Percentiles rank a stretch among this genome's conserved stretches.
phyloP scores from a whole-genome alignment of 352 stramenopile species.

The Globisporangium barbulae region DNA sequence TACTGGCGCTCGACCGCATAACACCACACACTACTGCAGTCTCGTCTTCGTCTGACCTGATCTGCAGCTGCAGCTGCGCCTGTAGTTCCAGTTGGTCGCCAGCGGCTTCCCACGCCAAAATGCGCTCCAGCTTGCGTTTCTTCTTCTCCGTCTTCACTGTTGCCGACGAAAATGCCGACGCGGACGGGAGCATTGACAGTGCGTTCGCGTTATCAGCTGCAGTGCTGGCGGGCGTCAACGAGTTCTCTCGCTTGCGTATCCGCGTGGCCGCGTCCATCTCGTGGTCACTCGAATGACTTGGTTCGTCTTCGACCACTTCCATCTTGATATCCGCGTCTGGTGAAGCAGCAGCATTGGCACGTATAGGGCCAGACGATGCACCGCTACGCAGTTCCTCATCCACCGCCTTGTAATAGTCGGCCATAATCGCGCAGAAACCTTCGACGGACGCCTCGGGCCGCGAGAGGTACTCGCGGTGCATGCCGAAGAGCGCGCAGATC shows the following conservation, averaged over 20 bases:
- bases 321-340: slow-evolving; percentile 14
- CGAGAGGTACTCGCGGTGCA: slow-evolving; percentile 68
- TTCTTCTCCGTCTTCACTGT: slow-evolving; percentile 25
- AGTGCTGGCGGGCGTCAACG: slow-evolving; percentile 1
- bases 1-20: neutral
- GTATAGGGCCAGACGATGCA: too few relatives aligned
- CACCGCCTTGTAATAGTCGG: slow-evolving; percentile 56
- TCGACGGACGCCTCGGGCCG: slow-evolving; percentile 63
- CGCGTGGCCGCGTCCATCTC: slow-evolving; percentile 1
- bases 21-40: neutral
- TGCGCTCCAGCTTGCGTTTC: slow-evolving; percentile 44
- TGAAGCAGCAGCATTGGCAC: neutral
- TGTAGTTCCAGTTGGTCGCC: slow-evolving; percentile 26
- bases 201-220: neutral
- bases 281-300: neutral
- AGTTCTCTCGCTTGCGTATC: slow-evolving; percentile 12
- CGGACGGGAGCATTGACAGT: neutral
- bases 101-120: slow-evolving; percentile 24
- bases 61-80: slow-evolving; percentile 22
- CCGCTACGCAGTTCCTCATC: slow-evolving; percentile 20
- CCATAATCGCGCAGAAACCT: slow-evolving; percentile 69
- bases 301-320: slow-evolving; percentile 7
- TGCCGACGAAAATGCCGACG: neutral
- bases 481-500: slow-evolving; percentile 61
- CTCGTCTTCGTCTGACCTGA: slow-evolving; percentile 17